Evolutionary conservation across 345 rosid genomes (phyloP).

Genomic region (Odontarrhena argentea): DNA sequence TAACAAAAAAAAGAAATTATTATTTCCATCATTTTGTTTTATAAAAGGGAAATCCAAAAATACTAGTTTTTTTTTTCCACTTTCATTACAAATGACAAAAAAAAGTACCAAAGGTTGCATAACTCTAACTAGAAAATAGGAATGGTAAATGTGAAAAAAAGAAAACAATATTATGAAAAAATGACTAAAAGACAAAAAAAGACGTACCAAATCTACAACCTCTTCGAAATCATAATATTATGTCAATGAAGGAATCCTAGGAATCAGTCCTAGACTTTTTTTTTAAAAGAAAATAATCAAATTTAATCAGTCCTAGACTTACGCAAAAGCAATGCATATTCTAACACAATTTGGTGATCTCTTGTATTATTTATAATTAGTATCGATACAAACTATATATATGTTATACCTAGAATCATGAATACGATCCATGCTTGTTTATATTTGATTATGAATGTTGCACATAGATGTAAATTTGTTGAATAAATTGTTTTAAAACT

Average conservation of each 20-base stretch:
- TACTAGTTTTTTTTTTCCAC: neutral
- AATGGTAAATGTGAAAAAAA: neutral
- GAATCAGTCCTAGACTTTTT: slow-evolving; percentile 22
- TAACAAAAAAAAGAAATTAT: slow-evolving; percentile 7
- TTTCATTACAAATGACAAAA: neutral
- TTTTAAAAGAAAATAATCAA: no score
- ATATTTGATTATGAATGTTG: neutral
- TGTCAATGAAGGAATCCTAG: slow-evolving; percentile 39
- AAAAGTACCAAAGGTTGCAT: neutral
- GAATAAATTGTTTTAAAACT: neutral
- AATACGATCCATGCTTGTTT: neutral
- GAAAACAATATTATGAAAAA: slow-evolving; percentile 27
- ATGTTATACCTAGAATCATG: neutral
- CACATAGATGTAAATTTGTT: neutral
- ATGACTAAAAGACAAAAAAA: slow-evolving; percentile 26
- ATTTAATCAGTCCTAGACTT: no score
- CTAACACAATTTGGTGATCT: neutral
- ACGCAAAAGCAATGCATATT: neutral
- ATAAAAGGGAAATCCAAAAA: neutral
- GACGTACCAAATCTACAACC: slow-evolving; percentile 35
- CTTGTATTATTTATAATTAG: neutral
- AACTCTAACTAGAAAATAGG: no score
- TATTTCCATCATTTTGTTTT: neutral
- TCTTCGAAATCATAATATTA: neutral
- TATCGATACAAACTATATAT: neutral